Conservation (phyloP, 2,329 filamentous ascomycete genomes). For the Penicillium sp. region DNA sequence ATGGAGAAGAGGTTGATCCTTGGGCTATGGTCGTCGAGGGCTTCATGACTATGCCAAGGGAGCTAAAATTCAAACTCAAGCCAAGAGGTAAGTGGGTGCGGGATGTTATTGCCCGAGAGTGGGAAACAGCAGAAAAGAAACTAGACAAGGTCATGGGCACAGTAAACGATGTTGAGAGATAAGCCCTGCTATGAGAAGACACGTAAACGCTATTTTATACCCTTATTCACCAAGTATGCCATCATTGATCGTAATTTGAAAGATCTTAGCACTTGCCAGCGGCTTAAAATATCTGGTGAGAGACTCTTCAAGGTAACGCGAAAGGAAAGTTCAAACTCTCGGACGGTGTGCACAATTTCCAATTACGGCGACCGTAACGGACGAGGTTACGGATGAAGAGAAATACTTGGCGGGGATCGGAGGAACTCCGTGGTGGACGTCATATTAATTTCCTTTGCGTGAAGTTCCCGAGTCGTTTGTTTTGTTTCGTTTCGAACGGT, state of each 20-base stretch:
- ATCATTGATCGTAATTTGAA: too few species aligned
- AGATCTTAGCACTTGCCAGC: too few species aligned
- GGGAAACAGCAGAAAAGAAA: slow-evolving; percentile 17
- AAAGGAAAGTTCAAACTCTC: too few species aligned
- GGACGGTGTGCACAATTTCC: too few species aligned
- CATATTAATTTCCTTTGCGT: background rate
- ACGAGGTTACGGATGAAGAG: background rate
- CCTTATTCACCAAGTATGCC: too few species aligned
- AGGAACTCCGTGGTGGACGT: background rate
- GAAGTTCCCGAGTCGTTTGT: background rate
- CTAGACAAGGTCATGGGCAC: slow-evolving; percentile 19
- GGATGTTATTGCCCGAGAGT: slow-evolving; percentile 16
- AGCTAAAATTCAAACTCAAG: slow-evolving; percentile 18
- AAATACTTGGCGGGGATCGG: background rate
- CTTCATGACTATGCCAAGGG: slow-evolving; percentile 25
- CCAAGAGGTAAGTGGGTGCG: slow-evolving; percentile 19
- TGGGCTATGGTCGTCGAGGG: slow-evolving; percentile 25
- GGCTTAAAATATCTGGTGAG: too few species aligned
- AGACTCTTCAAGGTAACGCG: too few species aligned
- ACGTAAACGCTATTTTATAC: too few species aligned
- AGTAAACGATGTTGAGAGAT: slow-evolving; percentile 9
- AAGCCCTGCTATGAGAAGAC: too few species aligned
- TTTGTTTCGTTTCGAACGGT: background rate
- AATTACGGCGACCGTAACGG: too few species aligned
- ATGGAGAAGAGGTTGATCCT: slow-evolving; percentile 20